Conservation (phyloP, 208 protist species). For the Spongospora subterranea region DNA sequence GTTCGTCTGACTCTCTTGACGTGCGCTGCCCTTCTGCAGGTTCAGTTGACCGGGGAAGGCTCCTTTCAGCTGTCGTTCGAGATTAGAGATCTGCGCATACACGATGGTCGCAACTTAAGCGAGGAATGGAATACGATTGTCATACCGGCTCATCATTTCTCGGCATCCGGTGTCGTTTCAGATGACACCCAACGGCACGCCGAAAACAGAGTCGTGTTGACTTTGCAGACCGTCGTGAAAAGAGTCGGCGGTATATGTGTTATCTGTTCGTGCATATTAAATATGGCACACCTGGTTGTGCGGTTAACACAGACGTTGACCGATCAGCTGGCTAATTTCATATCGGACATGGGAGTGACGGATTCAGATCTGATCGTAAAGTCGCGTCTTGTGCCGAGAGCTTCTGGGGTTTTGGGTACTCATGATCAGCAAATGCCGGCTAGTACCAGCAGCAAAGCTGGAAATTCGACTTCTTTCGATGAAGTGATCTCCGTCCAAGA, state of each 20-base stretch:
- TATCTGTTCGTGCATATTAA: conserved; percentile 7
- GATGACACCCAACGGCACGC: neutral
- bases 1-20: neutral
- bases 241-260: neutral
- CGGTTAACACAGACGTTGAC: conserved; percentile 1
- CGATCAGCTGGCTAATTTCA: neutral
- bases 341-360: neutral
- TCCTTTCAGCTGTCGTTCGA: neutral
- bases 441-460: too few relatives aligned
- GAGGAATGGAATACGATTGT: neutral
- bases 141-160: neutral
- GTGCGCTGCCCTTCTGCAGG: neutral
- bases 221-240: neutral
- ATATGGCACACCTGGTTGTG: neutral
- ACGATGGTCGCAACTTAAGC: neutral
- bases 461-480: too few relatives aligned
- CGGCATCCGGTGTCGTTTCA: neutral
- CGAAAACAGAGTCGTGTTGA: conserved; percentile 10
- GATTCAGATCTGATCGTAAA: neutral
- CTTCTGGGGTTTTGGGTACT: neutral
- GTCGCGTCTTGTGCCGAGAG: neutral
- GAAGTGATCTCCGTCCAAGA: neutral
- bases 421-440: too few relatives aligned
- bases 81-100: neutral
- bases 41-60: neutral